These are phyloP conservation scores for Aristolochia californica DNA, from an alignment of 164 flowering plant species.

Conservation along the genomic window DNA sequence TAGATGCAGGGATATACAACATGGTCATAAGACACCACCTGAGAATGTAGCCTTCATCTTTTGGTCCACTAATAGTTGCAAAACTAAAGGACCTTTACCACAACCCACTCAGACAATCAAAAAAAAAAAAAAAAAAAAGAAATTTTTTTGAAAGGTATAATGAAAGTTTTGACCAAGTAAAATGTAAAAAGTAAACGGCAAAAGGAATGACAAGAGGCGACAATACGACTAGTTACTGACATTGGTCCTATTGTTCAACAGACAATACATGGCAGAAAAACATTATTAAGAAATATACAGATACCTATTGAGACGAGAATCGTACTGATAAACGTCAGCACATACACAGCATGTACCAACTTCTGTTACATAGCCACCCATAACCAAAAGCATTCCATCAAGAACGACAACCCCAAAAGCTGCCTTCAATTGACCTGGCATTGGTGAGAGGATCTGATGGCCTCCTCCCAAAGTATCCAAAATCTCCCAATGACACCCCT, in stretches of 20 bases:
- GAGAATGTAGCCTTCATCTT: too few relatives aligned
- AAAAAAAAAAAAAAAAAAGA: too few relatives aligned
- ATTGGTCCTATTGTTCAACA: neutral
- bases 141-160: too few relatives aligned
- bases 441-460: conserved; percentile 40
- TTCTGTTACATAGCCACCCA: conserved; percentile 52
- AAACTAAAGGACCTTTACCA: too few relatives aligned
- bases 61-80: too few relatives aligned
- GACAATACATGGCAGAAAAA: neutral
- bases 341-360: conserved; percentile 43
- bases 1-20: too few relatives aligned
- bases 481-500: conserved; percentile 82
- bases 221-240: neutral
- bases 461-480: conserved; percentile 48
- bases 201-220: too few relatives aligned
- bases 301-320: conserved; percentile 87
- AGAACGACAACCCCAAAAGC: conserved; percentile 70
- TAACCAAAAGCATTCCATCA: conserved; percentile 75
- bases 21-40: too few relatives aligned
- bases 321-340: conserved; percentile 73
- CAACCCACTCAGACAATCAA: too few relatives aligned
- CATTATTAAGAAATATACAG: conserved; percentile 4
- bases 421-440: conserved; percentile 72
- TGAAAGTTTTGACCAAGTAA: too few relatives aligned
- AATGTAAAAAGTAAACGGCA: too few relatives aligned